Percentiles rank a stretch among this genome's conserved stretches.
These are phyloP conservation scores for Sclerotinia trifoliorum DNA, from an alignment of 2,329 filamentous ascomycete species.

Conservation along the genomic window DNA sequence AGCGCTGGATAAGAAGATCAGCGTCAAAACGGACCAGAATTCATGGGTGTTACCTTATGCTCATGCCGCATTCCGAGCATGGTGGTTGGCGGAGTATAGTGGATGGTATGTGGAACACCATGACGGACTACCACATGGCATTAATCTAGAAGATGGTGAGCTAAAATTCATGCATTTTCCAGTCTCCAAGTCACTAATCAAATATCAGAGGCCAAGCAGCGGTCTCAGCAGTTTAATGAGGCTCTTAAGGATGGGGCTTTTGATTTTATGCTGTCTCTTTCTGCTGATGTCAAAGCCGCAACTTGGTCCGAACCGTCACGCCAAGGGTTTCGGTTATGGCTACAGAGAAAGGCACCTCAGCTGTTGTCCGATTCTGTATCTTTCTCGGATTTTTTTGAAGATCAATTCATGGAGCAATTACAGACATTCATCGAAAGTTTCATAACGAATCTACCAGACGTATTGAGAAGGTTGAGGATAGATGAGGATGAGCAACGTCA, in stretches of 20 bases:
- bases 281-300: constrained; percentile 74
- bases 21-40: constrained; percentile 63
- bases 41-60: constrained; percentile 73
- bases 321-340: constrained; percentile 74
- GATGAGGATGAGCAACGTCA: constrained; percentile 88
- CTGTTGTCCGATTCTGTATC: constrained; percentile 65
- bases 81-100: constrained; percentile 93
- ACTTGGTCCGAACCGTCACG: constrained; percentile 89
- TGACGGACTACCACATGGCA: constrained; percentile 56
- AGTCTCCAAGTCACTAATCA: constrained; percentile 21
- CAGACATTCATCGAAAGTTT: constrained; percentile 89
- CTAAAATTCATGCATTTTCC: background rate
- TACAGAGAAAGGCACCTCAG: constrained; percentile 75
- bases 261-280: constrained; percentile 84
- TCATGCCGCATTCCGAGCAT: constrained; percentile 73
- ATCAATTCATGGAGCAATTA: constrained; percentile 72
- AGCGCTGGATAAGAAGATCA: constrained; percentile 66
- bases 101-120: constrained; percentile 78
- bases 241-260: constrained; percentile 85
- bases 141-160: constrained; percentile 61
- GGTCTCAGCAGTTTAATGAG: constrained; percentile 71
- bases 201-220: constrained; percentile 61
- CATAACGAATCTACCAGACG: constrained; percentile 92
- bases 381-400: constrained; percentile 71
- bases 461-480: constrained; percentile 77